Evolutionary conservation across 2,329 filamentous ascomycete genomes (phyloP).

Genomic region (Emergomyces orientalis): DNA sequence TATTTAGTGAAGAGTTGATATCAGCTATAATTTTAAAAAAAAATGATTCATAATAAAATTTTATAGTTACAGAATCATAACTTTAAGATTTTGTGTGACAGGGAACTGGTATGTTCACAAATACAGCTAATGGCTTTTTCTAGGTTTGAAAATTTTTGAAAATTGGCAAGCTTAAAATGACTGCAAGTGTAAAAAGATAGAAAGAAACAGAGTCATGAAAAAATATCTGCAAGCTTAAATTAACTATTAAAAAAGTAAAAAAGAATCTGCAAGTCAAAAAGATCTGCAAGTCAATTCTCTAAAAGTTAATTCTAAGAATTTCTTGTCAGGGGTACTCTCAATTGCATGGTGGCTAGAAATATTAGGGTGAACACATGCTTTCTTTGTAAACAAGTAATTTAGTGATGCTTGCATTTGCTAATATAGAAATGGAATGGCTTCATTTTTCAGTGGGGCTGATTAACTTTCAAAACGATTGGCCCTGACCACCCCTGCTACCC

Average conservation of each 20-base stretch:
- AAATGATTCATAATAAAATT: background rate
- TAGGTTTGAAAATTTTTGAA: background rate
- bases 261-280: background rate
- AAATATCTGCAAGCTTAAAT: conserved; percentile 2
- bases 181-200: background rate
- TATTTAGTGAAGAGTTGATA: background rate
- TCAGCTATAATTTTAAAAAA: background rate
- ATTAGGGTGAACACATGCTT: background rate
- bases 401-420: conserved; percentile 7
- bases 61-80: background rate
- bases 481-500: too few species aligned
- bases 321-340: background rate
- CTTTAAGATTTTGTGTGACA: background rate
- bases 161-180: background rate
- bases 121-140: background rate
- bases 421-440: too few species aligned
- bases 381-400: background rate
- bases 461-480: too few species aligned
- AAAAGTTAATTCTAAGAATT: background rate
- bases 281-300: background rate
- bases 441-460: too few species aligned
- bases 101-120: background rate
- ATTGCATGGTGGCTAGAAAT: background rate
- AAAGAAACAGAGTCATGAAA: background rate
- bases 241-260: background rate